These are phyloP conservation scores for Cryptococcus sp. DNA, from an alignment of 1,284 basidiomycete species.

Conservation along the genomic window DNA sequence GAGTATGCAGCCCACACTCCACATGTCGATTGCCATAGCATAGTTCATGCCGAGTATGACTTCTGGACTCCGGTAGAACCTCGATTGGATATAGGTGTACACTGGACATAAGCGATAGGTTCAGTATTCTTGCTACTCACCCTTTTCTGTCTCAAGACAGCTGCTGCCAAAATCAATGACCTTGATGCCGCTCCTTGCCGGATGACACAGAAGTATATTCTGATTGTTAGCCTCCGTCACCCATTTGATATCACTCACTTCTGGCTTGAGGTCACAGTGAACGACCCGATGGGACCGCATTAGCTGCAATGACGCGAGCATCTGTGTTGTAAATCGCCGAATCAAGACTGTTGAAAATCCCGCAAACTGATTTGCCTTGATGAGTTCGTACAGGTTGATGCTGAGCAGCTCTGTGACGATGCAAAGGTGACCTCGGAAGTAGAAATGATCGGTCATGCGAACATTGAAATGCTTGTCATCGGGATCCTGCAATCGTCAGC, in stretches of 20 bases:
- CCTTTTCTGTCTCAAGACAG: constrained; percentile 98
- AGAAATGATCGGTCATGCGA: constrained; percentile 98
- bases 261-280: constrained; percentile 99
- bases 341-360: constrained; percentile 95
- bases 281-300: constrained; percentile 97
- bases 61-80: constrained; percentile 97
- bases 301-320: constrained; percentile 84
- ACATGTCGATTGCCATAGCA: constrained; percentile 92
- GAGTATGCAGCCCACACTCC: constrained; percentile 97
- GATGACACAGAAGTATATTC: constrained; percentile 94
- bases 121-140: constrained; percentile 57
- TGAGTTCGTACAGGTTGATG: constrained; percentile 98
- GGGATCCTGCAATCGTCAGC: constrained; percentile 66
- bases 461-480: constrained; percentile 97
- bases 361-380: constrained; percentile 97
- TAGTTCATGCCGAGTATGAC: constrained; percentile 97
- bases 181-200: constrained; percentile 93
- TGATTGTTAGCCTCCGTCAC: constrained; percentile 45
- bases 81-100: constrained; percentile 98
- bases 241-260: constrained; percentile 60
- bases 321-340: constrained; percentile 93
- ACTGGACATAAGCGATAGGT: constrained; percentile 59
- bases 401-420: constrained; percentile 97
- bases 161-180: constrained; percentile 99
- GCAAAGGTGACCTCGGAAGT: constrained; percentile 95